Base-by-base conservation (phyloP, 2,329 filamentous ascomycete species). In the Didymellaceae sp. region DNA sequence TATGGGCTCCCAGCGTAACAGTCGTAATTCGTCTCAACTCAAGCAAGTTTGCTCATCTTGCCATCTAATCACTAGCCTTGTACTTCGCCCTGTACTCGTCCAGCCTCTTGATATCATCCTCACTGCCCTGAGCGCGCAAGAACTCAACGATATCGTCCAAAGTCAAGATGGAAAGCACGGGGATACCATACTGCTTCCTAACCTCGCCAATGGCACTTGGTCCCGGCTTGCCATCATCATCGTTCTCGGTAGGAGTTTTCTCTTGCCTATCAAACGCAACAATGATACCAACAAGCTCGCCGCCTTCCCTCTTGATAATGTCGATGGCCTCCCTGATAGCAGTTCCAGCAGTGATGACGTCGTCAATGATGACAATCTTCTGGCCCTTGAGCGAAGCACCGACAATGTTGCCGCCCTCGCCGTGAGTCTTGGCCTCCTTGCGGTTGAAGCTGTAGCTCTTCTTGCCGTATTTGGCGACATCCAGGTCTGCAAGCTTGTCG, bases 361-460 rank as follows among this genome's bases (percentile, higher is more conserved):
- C 94, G 78, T 99, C 94, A 31, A 99, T 87, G 62, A 99, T 89
- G 25, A 99, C 81, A 13, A 97, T 86, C 54, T 83, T 85, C 82
- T 94, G 92, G 45, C 90, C 92, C 76, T 89, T 88, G 66, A 97
- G 79, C 6, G 87, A 82, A 22, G 91, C 89, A 9, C 94, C 94
- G 11, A 97, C 92, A 66, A 97, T 96, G 71, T 85, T 89, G 34
- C 94, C 93, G 25, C 93, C 93, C 76, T 99, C 94, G 34, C 94
- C 93, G 73, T 97, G 93, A 68, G 91, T 89, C 80, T 97, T 97
- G 66, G 87, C 89, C 77, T 97, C 94, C 78, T 97, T 97, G 68
- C 94, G 86, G 77, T 97, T 95, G 77, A 96, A 97, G 25, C 86
- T 87, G 78, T 96, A 97, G 68, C 87, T 90, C 49, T 89, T 80